Conservation (phyloP, 345 rosid species). For the Carallia pectinifolia region DNA sequence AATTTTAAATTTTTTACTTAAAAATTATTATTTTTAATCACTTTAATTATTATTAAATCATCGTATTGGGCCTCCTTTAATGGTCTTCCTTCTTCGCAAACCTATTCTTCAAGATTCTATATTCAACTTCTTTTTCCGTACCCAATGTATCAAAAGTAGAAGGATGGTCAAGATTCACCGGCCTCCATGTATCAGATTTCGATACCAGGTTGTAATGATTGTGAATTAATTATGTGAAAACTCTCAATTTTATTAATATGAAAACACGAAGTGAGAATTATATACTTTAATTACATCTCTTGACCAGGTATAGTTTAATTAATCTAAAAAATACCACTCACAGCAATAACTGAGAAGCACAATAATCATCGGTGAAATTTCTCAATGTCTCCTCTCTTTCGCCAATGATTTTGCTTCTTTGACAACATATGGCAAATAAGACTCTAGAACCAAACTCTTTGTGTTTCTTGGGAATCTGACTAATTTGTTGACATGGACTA, state of each 20-base stretch:
- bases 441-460: conserved; percentile 30
- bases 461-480: conserved; percentile 51
- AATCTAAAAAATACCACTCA: too few relatives aligned
- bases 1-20: too few relatives aligned
- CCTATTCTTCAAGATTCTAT: conserved; percentile 50
- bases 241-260: too few relatives aligned
- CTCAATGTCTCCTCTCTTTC: conserved; percentile 50
- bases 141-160: conserved; percentile 68
- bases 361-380: conserved; percentile 39
- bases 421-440: conserved; percentile 22
- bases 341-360: background rate
- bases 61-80: too few relatives aligned
- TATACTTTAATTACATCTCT: too few relatives aligned
- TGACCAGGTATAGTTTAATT: too few relatives aligned
- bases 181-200: conserved; percentile 46
- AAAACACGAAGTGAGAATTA: too few relatives aligned
- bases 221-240: too few relatives aligned
- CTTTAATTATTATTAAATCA: too few relatives aligned
- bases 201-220: conserved; percentile 21
- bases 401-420: conserved; percentile 38
- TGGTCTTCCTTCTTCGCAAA: conserved; percentile 49
- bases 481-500: too few relatives aligned
- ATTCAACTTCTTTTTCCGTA: conserved; percentile 49
- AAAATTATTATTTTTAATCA: too few relatives aligned
- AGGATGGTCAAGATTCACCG: conserved; percentile 69